Evolutionary conservation across 306 rosid genomes (phyloP).

Genomic region (Urtica urens): DNA sequence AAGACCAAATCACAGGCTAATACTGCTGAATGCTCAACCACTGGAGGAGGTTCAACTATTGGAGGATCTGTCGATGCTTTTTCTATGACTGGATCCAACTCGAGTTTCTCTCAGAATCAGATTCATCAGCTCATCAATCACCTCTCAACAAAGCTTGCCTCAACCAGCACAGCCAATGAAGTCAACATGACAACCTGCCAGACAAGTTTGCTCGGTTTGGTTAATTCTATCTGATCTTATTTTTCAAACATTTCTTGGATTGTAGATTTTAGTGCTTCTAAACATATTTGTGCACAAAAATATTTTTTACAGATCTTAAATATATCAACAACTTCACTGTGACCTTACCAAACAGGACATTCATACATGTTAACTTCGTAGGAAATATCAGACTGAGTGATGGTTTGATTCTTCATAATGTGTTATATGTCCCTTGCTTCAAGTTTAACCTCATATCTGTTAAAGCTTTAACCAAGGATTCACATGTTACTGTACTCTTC

Average conservation of each 20-base stretch:
- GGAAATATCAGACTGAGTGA: background rate
- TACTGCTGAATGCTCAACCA: too few species aligned
- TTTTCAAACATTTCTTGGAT: background rate
- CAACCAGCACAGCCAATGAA: background rate
- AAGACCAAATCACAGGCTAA: background rate
- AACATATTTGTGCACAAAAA: background rate
- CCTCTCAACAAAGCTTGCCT: background rate
- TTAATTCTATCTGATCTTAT: background rate
- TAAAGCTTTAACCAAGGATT: background rate
- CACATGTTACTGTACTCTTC: background rate
- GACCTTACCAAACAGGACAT: background rate
- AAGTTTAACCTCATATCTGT: background rate
- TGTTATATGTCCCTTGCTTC: background rate
- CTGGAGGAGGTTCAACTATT: too few species aligned
- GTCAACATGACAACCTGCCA: background rate
- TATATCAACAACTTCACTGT: background rate
- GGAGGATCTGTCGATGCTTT: too few species aligned
- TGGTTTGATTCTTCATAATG: background rate
- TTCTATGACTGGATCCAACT: too few species aligned
- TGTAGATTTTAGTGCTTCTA: background rate
- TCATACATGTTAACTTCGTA: background rate
- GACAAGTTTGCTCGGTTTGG: background rate
- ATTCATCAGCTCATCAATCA: background rate
- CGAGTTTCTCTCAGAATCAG: background rate
- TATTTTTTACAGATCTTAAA: background rate